Evolutionary conservation across 345 rosid species (phyloP), one percentile per base, ranked within the genome.

Genomic region (Citrus trifoliata): DNA sequence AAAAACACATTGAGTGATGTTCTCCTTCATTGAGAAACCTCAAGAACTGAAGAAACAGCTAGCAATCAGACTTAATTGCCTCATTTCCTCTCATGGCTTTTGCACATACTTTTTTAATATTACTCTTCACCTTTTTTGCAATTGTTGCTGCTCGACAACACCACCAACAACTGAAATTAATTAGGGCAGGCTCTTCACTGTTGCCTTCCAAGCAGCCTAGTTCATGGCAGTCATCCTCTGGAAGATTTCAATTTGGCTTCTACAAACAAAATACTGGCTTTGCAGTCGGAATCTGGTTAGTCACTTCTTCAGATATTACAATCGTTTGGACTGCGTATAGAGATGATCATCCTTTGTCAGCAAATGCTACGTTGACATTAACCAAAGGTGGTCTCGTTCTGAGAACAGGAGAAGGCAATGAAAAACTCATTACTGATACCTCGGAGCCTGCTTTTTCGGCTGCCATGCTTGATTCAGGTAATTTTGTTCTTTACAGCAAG

Each of bases 201-300:
- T 74, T 55, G 1, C 82, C 89, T 22, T 9, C 22, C 53, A 4
- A 0, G 13, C 38, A 51, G 37, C 80, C 35, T 5, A 4, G 6
- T 25, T 76, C 79, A 24, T 86, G 88, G 91, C 4, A 35, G 33
- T 88, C 89, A 18, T 73, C 7, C 10, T 42, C 90, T 7, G 85
- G 87, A 30, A 76, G 37, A 33, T 86, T 76, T 8, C 83, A 79
- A 18, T 83, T 84, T 3, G 88, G 87, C 5, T 88, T 88, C 78
- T 80, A 80, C 55, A 6, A 19, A 19, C 46, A 71, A 55, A 85
- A 78, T 46, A 35, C 12, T 7, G 86, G 81, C 40, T 84, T 73
- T 63, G 53, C 76, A 0, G 38, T 88, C 0, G 87, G 88, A 2
- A 25, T 82, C 40, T 88, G 87, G 77, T 42, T 84, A 21, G 68